Evolutionary conservation across 2,329 filamentous ascomycete species (phyloP).

Genomic region (Ophiocordyceps camponoti-saundersi): DNA sequence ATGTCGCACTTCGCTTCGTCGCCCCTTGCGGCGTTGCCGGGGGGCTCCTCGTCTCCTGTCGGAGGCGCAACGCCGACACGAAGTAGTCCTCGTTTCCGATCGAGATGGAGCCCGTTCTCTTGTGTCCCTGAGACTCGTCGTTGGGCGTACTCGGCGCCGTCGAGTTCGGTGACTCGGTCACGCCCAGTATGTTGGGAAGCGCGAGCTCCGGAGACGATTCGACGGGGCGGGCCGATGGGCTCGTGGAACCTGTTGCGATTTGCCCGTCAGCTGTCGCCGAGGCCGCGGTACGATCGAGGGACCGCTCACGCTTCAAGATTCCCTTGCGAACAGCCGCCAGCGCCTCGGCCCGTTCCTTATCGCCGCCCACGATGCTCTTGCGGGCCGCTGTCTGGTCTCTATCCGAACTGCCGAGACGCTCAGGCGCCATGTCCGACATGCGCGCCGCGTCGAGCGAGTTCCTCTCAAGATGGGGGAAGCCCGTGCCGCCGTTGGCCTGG

Average conservation of each 20-base stretch:
- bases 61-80: conserved; percentile 55
- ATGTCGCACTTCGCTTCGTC: conserved; percentile 49
- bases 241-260: conserved; percentile 38
- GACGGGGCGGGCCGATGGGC: conserved; percentile 44
- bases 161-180: conserved; percentile 65
- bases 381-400: conserved; percentile 47
- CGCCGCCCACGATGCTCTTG: conserved; percentile 82
- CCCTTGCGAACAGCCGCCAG: conserved; percentile 87
- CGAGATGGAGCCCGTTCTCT: conserved; percentile 50
- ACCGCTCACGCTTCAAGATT: conserved; percentile 66
- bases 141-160: conserved; percentile 78
- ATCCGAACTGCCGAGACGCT: conserved; percentile 37
- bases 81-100: conserved; percentile 85
- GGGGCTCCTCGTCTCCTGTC: conserved; percentile 61
- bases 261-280: neutral
- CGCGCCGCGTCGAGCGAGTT: conserved; percentile 58
- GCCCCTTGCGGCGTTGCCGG: conserved; percentile 58
- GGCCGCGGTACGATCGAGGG: neutral
- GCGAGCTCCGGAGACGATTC: conserved; percentile 40
- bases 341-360: conserved; percentile 79
- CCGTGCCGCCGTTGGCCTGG: conserved; percentile 52
- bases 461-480: conserved; percentile 69
- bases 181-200: conserved; percentile 42
- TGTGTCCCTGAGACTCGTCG: conserved; percentile 54
- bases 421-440: conserved; percentile 24